Conservation (phyloP, 768 basidiomycete genomes). For the Hysterangium stoloniferum region DNA sequence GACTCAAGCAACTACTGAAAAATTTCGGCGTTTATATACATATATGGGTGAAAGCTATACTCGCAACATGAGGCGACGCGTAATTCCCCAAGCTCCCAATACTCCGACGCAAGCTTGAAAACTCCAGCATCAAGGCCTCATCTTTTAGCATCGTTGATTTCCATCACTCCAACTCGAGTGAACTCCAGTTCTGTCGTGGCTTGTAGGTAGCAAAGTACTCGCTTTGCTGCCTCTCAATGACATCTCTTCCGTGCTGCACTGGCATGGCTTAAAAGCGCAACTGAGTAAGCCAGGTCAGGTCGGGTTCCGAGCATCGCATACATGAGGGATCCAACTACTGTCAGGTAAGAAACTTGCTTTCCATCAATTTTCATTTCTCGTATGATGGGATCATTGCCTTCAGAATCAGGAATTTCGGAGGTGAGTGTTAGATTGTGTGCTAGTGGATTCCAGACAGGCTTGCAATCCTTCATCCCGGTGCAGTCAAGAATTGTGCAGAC, state of each 20-base stretch:
- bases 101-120: too few relatives aligned
- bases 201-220: slow-evolving; percentile 10
- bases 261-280: slow-evolving; percentile 9
- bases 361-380: neutral
- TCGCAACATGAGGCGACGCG: too few relatives aligned
- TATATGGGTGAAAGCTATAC: too few relatives aligned
- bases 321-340: slow-evolving; percentile 23
- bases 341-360: neutral
- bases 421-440: slow-evolving; percentile 11
- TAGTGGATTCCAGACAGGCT: slow-evolving; percentile 25
- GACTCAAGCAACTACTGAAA: too few relatives aligned
- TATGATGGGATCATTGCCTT: neutral
- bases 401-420: neutral
- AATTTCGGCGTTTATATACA: too few relatives aligned
- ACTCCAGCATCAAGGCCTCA: too few relatives aligned
- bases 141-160: too few relatives aligned
- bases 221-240: slow-evolving; percentile 16
- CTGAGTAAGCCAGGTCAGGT: slow-evolving; percentile 14
- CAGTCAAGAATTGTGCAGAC: slow-evolving; percentile 20
- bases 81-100: too few relatives aligned
- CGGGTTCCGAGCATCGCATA: slow-evolving; percentile 18
- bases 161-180: too few relatives aligned
- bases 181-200: slow-evolving; percentile 4
- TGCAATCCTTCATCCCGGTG: slow-evolving; percentile 22
- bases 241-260: slow-evolving; percentile 4